Conservation (phyloP, 306 rosid species). For the Cucurbita maxima region DNA sequence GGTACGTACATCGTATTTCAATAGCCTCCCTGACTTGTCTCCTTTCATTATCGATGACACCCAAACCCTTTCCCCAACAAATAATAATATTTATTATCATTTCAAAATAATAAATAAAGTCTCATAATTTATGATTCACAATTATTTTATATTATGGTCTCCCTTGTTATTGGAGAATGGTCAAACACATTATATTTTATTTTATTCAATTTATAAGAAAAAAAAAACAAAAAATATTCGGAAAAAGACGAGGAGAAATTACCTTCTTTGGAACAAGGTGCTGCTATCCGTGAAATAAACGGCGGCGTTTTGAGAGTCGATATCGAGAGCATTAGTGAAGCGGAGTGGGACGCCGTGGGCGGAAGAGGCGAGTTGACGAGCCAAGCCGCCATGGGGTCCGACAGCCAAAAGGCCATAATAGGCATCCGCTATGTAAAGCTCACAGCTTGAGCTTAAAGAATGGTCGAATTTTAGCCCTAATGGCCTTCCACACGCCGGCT, state of each 20-base stretch:
- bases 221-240: no score
- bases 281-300: conserved; percentile 53
- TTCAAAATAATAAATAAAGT: not conserved
- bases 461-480: conserved; percentile 25
- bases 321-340: conserved; percentile 40
- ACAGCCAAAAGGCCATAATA: conserved; percentile 35
- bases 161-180: no score
- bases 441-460: not conserved
- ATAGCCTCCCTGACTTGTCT: conserved; percentile 45
- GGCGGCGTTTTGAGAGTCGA: conserved; percentile 24
- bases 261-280: conserved; percentile 44
- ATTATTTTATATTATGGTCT: no score
- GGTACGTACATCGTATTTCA: conserved; percentile 29
- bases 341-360: conserved; percentile 25
- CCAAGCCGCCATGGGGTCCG: conserved; percentile 24
- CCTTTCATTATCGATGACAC: conserved; percentile 11
- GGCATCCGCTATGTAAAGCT: conserved; percentile 37
- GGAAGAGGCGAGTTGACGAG: conserved; percentile 24
- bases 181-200: no score
- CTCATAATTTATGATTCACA: no score
- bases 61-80: conserved; percentile 16
- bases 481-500: conserved; percentile 50
- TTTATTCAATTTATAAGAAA: no score
- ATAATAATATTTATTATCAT: not conserved
- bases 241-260: not conserved